These are phyloP conservation scores for Fusarium acutatum DNA, from an alignment of 2,329 filamentous ascomycete genomes.

Conservation along the genomic window DNA sequence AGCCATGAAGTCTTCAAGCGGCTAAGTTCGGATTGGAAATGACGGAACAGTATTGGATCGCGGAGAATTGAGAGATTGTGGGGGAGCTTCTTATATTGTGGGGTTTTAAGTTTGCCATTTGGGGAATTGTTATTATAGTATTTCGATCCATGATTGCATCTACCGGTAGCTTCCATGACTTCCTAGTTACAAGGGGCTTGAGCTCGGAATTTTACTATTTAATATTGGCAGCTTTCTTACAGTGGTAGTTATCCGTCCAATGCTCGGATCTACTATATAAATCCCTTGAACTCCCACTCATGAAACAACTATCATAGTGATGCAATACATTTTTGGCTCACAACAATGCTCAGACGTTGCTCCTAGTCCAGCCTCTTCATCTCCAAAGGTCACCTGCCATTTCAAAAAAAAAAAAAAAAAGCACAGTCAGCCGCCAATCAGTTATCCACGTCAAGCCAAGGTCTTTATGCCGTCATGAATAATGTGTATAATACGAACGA, in stretches of 20 bases:
- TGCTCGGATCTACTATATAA: background rate
- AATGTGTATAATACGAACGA: background rate
- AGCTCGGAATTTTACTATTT: background rate
- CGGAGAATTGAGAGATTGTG: conserved; percentile 20
- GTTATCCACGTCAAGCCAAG: background rate
- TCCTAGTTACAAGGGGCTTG: background rate
- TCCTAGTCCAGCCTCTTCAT: conserved; percentile 21
- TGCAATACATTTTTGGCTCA: conserved; percentile 4
- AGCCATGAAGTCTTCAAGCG: conserved; percentile 27
- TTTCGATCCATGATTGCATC: background rate
- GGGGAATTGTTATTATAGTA: background rate
- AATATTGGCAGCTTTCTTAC: background rate
- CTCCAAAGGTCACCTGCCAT: conserved; percentile 30
- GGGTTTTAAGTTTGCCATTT: conserved; percentile 15
- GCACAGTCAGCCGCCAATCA: conserved; percentile 17
- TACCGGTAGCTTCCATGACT: background rate
- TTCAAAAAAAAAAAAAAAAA: too few species aligned
- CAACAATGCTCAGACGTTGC: conserved; percentile 4
- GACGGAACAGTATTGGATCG: conserved; percentile 38
- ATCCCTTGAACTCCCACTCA: background rate
- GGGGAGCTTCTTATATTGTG: conserved; percentile 27
- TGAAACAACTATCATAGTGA: conserved; percentile 1
- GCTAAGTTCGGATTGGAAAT: conserved; percentile 45
- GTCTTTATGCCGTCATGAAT: conserved; percentile 1
- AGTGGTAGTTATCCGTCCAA: background rate